Percentiles rank a stretch among this genome's conserved stretches.
Evolutionary conservation across 2,329 filamentous ascomycete genomes (phyloP).

Genomic region (Geosmithia flava): DNA sequence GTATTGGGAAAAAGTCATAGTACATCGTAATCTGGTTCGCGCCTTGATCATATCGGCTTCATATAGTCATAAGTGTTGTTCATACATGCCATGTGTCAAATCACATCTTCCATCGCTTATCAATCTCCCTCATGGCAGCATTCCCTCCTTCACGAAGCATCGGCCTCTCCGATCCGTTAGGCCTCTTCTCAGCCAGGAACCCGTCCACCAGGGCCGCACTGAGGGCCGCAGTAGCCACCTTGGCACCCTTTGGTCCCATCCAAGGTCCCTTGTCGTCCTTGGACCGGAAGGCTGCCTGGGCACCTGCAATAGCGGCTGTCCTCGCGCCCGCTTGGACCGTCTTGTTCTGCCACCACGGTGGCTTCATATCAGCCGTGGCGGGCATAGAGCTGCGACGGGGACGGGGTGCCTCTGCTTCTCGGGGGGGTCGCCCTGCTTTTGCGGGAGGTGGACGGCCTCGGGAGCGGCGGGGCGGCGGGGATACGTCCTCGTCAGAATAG

Average conservation of each 20-base stretch:
- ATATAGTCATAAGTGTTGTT: too few relatives aligned
- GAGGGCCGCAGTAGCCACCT: slow-evolving; percentile 33
- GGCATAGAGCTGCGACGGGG: slow-evolving; percentile 20
- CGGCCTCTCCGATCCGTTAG: slow-evolving; percentile 11
- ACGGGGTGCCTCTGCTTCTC: slow-evolving; percentile 2
- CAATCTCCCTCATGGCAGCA: slow-evolving; percentile 8
- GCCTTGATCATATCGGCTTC: background rate
- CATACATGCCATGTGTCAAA: background rate
- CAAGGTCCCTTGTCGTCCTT: slow-evolving; percentile 31
- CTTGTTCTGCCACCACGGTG: slow-evolving; percentile 23
- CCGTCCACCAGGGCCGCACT: slow-evolving; percentile 36
- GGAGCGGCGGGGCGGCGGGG: slow-evolving; percentile 3
- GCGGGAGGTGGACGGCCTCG: slow-evolving; percentile 10
- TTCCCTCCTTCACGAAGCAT: slow-evolving; percentile 13
- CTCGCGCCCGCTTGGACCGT: slow-evolving; percentile 27
- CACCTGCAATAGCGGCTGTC: slow-evolving; percentile 33
- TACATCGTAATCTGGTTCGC: background rate
- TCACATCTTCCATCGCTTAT: background rate
- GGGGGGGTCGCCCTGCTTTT: slow-evolving; percentile 1
- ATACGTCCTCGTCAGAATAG: slow-evolving; percentile 1
- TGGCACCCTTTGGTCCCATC: slow-evolving; percentile 34
- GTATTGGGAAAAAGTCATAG: background rate
- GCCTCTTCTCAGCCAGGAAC: slow-evolving; percentile 23
- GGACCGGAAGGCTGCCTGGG: slow-evolving; percentile 32
- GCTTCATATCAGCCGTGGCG: slow-evolving; percentile 9